A percentile compares a stretch with the other conserved stretches of the same genome.
These are phyloP conservation scores for Kewa caespitosa DNA, from an alignment of 179 eudicot genomes.

Conservation along the genomic window DNA sequence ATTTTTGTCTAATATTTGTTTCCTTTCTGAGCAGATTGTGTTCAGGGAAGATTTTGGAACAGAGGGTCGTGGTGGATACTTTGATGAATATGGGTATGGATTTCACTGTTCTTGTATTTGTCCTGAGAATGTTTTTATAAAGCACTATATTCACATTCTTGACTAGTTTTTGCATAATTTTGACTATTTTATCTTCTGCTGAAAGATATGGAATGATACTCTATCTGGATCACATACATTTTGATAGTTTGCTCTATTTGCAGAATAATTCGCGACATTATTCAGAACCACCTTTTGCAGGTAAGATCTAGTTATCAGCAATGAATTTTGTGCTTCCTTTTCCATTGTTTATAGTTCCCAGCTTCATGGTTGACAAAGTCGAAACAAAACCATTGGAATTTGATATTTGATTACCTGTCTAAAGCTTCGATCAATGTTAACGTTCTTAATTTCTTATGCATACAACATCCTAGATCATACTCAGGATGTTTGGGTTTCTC, in stretches of 20 bases:
- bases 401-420: not conserved
- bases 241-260: conserved; percentile 14
- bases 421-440: not conserved
- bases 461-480: not conserved
- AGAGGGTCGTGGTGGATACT: conserved; percentile 98
- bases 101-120: not conserved
- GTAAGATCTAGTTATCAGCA: conserved; percentile 32
- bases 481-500: not conserved
- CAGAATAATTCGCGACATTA: conserved; percentile 96
- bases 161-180: not conserved
- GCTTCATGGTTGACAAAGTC: not conserved
- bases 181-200: no score
- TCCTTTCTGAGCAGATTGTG: conserved; percentile 79
- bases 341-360: not conserved
- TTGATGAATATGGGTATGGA: conserved; percentile 92
- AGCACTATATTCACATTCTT: not conserved
- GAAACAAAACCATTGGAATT: conserved; percentile 2
- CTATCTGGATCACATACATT: not conserved
- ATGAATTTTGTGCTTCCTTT: not conserved
- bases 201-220: no score
- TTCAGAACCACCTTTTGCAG: conserved; percentile 96
- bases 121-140: not conserved
- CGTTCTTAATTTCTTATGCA: conserved; percentile 5
- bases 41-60: conserved; percentile 99
- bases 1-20: no score